phyloP scores from a whole-genome alignment of 176 grass and related monocot species.

The Musa acuminata region DNA sequence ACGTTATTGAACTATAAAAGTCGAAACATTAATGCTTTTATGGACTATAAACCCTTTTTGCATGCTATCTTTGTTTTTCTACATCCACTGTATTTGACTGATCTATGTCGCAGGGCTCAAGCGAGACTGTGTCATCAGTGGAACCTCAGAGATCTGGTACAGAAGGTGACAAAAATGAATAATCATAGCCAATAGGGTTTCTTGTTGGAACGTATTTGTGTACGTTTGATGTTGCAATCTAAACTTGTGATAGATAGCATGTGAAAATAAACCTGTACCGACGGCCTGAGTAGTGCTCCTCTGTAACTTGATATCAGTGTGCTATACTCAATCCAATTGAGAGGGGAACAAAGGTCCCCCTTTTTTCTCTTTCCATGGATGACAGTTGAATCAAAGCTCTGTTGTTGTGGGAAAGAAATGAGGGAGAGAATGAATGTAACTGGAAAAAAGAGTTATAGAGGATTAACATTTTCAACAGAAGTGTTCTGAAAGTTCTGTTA shows the following conservation, averaged over 20 bases:
- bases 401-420: background rate
- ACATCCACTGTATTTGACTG: background rate
- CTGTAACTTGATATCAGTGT: background rate
- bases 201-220: too few relatives aligned
- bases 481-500: too few relatives aligned
- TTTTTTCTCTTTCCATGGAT: background rate
- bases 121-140: background rate
- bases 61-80: background rate
- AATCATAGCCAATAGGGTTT: too few relatives aligned
- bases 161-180: background rate
- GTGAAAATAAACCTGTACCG: background rate
- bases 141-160: constrained; percentile 2
- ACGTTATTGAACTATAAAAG: background rate
- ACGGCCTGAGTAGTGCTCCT: background rate
- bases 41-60: too few relatives aligned
- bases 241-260: too few relatives aligned
- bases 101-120: background rate
- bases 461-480: too few relatives aligned
- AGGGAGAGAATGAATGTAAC: background rate
- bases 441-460: too few relatives aligned
- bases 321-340: background rate
- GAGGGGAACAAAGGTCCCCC: background rate
- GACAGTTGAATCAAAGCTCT: background rate
- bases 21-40: too few relatives aligned
- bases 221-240: too few relatives aligned